phyloP scores from a whole-genome alignment of 2,329 filamentous ascomycete genomes.

The Fusarium abutilonis region DNA sequence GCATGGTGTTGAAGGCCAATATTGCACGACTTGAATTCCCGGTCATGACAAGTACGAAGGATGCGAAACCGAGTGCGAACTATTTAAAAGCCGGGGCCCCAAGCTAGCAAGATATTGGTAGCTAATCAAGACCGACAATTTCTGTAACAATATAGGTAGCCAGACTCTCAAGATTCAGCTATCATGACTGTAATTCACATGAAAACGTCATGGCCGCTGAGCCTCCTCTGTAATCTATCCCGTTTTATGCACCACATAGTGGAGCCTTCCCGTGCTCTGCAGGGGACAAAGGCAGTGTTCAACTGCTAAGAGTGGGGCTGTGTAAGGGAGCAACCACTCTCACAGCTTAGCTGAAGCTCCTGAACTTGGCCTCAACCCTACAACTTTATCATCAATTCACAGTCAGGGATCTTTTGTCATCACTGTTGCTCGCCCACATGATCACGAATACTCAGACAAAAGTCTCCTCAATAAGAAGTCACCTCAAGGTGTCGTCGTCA shows the following conservation, averaged over 20 bases:
- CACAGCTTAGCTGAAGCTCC: conserved; percentile 13
- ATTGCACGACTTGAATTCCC: conserved; percentile 20
- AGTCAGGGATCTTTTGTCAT: not conserved
- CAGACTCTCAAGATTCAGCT: too few relatives aligned
- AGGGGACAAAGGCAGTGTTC: not conserved
- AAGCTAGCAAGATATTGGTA: too few relatives aligned
- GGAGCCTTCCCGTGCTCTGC: not conserved
- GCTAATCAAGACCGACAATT: too few relatives aligned
- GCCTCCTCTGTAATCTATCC: conserved; percentile 12
- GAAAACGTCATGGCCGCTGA: conserved; percentile 10
- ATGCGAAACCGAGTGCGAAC: conserved; percentile 23
- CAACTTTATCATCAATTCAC: conserved; percentile 4
- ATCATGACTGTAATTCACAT: not conserved
- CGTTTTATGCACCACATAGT: too few relatives aligned
- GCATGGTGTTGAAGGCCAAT: not conserved
- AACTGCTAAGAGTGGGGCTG: conserved; percentile 12
- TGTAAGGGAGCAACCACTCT: conserved; percentile 18
- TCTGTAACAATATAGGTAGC: too few relatives aligned
- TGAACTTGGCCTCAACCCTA: conserved; percentile 14
- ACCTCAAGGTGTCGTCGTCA: conserved; percentile 26
- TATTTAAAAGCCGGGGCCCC: too few relatives aligned
- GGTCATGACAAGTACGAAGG: conserved; percentile 25
- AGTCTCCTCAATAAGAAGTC: not conserved
- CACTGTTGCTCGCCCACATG: not conserved
- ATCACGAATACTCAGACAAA: too few relatives aligned